Conservation (phyloP, 768 basidiomycete genomes). For the Termitomyces bulborhizus region DNA sequence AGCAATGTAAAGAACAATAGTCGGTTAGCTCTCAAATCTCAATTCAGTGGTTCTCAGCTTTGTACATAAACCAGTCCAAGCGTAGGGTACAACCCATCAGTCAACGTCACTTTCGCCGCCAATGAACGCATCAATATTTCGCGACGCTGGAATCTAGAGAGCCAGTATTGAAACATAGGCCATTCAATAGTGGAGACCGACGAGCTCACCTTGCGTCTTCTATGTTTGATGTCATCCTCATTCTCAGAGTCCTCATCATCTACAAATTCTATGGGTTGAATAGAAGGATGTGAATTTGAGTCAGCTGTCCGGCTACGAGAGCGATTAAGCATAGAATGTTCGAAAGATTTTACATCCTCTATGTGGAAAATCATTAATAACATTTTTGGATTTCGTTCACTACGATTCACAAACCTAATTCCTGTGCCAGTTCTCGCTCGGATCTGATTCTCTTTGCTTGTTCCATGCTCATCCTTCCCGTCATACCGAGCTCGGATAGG, state of each 20-base stretch:
- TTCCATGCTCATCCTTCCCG: constrained; percentile 67
- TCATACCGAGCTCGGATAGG: constrained; percentile 74
- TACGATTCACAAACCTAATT: constrained; percentile 52
- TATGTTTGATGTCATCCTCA: constrained; percentile 26
- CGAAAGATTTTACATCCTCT: constrained; percentile 79
- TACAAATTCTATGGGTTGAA: constrained; percentile 17
- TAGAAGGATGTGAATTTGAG: neutral
- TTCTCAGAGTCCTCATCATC: constrained; percentile 9
- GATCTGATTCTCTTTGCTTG: constrained; percentile 74
- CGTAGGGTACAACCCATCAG: constrained; percentile 16
- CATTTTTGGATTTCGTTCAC: neutral
- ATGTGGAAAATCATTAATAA: neutral
- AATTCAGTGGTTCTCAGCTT: neutral
- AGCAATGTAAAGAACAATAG: constrained; percentile 23
- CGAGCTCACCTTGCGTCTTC: constrained; percentile 36
- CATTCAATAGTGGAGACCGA: neutral
- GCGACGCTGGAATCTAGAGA: constrained; percentile 28
- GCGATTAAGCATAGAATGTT: constrained; percentile 38
- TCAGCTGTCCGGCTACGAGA: constrained; percentile 17
- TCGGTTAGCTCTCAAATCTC: neutral
- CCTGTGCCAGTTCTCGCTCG: constrained; percentile 70
- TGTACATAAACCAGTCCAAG: neutral
- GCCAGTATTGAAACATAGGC: neutral
- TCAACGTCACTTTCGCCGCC: constrained; percentile 66
- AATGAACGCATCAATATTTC: constrained; percentile 68